Evolutionary conservation across 257 asterid genomes (phyloP), one percentile per base, ranked within the genome.

Genomic region (Capsicum rhomboideum): DNA sequence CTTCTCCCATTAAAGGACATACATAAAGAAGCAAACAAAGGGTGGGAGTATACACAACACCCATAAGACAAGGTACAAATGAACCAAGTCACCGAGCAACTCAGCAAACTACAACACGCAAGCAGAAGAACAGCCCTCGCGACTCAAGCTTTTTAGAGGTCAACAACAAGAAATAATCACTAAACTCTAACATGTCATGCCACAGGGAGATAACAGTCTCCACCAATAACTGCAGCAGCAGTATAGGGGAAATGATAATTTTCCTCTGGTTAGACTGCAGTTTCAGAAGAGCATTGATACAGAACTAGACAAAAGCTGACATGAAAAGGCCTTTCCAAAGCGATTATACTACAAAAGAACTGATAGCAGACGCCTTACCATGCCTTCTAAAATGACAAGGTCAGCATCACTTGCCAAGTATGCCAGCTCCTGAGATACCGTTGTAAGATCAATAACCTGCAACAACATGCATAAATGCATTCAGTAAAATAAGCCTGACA

Each of bases 371-470:
- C 49, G 78, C 50, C 91, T 90, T 83, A 96, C 98, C 98, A 94
- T 97, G 89, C 99, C 99, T 93, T 97, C 99, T 92, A 95, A n/a
- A 84, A 97, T 85, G 85, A 96, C 96, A 8, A 97, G 91, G 90
- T 97, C 99, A 4, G 98, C 96, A 86, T 91, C 99, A 89, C 91
- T 90, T 79, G 97, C 95, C 82, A 94, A 87, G 90, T 93, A 92
- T 67, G 98, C 97, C 68, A 97, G 93, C 89, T 97, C 98, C 90
- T 93, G 99, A 59, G 99, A 97, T 86, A 95, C 86, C 78, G 92
- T 90, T 53, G 95, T 80, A 80, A 97, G 99, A 90, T 97, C 98
- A 83, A 97, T 93, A 50, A 97, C 98, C 99, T 94, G 84, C 44
- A 80, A 83, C 67, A 42, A 84, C 23, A 83, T 80, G 82, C 81